Evolutionary conservation across 345 rosid species (phyloP).

Genomic region (Sisymbrium altissimum): DNA sequence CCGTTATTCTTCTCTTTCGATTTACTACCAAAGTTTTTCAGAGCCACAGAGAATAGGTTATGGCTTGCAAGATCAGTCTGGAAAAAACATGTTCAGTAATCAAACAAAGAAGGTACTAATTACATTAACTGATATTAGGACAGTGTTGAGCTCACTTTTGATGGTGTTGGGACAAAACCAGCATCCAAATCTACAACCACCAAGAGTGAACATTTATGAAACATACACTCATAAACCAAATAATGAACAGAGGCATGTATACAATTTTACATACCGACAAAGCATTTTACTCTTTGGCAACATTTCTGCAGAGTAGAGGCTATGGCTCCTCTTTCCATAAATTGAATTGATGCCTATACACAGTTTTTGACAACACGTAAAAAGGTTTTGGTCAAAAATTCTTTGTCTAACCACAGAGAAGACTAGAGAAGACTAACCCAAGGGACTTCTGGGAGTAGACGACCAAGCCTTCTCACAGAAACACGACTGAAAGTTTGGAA

Average conservation of each 20-base stretch:
- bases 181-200: slow-evolving; percentile 69
- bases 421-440: slow-evolving; percentile 49
- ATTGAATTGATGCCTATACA: slow-evolving; percentile 54
- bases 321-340: slow-evolving; percentile 66
- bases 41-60: slow-evolving; percentile 47
- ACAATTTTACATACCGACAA: slow-evolving; percentile 44
- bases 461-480: slow-evolving; percentile 68
- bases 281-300: slow-evolving; percentile 62
- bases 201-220: neutral
- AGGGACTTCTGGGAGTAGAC: slow-evolving; percentile 74
- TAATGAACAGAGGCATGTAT: neutral
- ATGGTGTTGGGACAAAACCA: slow-evolving; percentile 68
- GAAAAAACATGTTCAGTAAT: neutral
- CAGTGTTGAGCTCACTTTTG: slow-evolving; percentile 44
- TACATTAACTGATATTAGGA: neutral
- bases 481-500: slow-evolving; percentile 49
- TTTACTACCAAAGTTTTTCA: slow-evolving; percentile 51
- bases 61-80: slow-evolving; percentile 70
- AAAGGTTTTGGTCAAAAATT: neutral
- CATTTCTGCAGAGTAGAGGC: slow-evolving; percentile 53
- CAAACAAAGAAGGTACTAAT: neutral
- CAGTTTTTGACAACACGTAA: neutral
- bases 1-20: slow-evolving; percentile 44
- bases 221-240: neutral
- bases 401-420: neutral